Base-by-base conservation (phyloP, 257 asterid genomes). In the Scutellaria minor region DNA sequence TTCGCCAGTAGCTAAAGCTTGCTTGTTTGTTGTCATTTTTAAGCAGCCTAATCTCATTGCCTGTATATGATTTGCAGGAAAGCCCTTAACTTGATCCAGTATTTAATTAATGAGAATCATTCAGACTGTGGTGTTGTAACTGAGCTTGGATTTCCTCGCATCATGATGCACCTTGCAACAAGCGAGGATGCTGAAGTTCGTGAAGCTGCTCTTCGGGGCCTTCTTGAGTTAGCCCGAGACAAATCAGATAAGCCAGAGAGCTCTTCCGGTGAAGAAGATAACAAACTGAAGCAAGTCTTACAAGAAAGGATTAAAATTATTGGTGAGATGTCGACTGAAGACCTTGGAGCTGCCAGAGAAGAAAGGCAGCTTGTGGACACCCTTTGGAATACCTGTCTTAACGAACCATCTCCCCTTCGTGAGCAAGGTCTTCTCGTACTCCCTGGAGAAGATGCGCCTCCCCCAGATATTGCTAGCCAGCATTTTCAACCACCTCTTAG, bases 391-490 rank as follows among this genome's bases (percentile, higher is more conserved):
- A 77, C 82, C 13, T 80, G 80, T 40, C 86, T 80, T 18, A 77
- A 81, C 4, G 98, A 87, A 57, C 94, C 97, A 6, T 88, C 95
- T 50, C 77, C 99, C 27, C 97, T 95, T 64, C 82, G 81, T 7
- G 90, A 85, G 73, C 83, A 84, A 42, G 99, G 98, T 14, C 88
- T 90, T 41, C 86, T 92, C 46, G 75, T 77, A 71, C 86, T 87
- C 68, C 92, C 89, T 0, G 99, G 96, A 3, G 99, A 94, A 59
- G 97, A 95, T 73, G 92, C 74, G 22, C 93, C 81, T 8, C 92
- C 97, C 0, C 99, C 98, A 0, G 97, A 95, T 69, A 91, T 95
- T 11, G 97, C 95, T 7, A 81, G 97, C 77, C 80, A 81, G 83
- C 87, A 85, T 71, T 91, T 94, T 55, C 82, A 91, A 71, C 93